Evolutionary conservation across 2,329 filamentous ascomycete genomes (phyloP).

Genomic region (Colletotrichum tabaci): DNA sequence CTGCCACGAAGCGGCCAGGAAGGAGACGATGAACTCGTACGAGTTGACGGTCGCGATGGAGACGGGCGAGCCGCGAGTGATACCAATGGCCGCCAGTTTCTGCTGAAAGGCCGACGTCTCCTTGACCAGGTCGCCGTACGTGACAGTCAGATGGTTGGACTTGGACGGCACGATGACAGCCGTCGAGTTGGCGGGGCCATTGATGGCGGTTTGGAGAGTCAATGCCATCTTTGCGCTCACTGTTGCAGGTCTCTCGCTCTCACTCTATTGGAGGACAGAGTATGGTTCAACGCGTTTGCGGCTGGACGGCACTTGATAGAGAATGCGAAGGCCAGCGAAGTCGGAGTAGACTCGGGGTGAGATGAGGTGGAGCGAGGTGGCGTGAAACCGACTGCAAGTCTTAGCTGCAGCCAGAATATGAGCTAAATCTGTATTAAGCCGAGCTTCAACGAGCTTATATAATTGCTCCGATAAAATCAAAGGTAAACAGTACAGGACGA

Average conservation of each 20-base stretch:
- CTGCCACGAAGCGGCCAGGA: slow-evolving; percentile 89
- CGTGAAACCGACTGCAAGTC: slow-evolving; percentile 11
- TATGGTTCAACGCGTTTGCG: slow-evolving; percentile 11
- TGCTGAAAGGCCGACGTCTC: slow-evolving; percentile 81
- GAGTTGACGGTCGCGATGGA: slow-evolving; percentile 89
- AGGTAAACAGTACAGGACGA: slow-evolving; percentile 3
- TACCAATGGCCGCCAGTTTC: slow-evolving; percentile 82
- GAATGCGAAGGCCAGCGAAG: slow-evolving; percentile 28
- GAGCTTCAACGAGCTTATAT: background rate
- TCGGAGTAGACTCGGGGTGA: slow-evolving; percentile 31
- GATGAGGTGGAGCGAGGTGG: background rate
- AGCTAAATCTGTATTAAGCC: background rate
- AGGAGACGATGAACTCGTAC: slow-evolving; percentile 90
- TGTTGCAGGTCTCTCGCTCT: background rate
- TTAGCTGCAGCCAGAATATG: background rate
- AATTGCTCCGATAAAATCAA: background rate
- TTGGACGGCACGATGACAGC: slow-evolving; percentile 83
- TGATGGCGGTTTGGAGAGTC: slow-evolving; percentile 67
- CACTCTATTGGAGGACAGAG: slow-evolving; percentile 15
- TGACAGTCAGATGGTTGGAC: slow-evolving; percentile 73
- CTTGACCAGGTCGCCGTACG: slow-evolving; percentile 76
- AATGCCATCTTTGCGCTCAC: slow-evolving; percentile 51
- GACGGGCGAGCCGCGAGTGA: slow-evolving; percentile 78
- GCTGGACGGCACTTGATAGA: slow-evolving; percentile 18
- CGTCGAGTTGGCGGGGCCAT: slow-evolving; percentile 59